Evolutionary conservation across 1,284 basidiomycete genomes (phyloP), one percentile per base, ranked within the genome.

Genomic region (Puccinia brachypodii): DNA sequence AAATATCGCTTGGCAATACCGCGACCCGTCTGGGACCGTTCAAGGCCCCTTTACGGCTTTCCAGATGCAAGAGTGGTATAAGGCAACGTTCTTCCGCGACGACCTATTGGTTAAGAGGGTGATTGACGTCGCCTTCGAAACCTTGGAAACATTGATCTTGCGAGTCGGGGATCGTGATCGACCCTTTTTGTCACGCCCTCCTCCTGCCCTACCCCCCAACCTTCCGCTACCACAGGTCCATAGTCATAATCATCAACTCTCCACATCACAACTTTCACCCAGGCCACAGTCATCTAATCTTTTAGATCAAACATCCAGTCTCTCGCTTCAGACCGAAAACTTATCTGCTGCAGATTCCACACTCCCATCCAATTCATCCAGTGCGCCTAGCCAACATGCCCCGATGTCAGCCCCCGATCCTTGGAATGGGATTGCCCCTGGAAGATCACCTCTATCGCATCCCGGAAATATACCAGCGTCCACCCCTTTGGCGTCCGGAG

Each of bases 141-240:
- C 87, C 19, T 85, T 88, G 22, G 87, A 85, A 56, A 84, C 84
- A 9, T 83, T 87, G 28, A 83, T 88, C n/a, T 83, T 84, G 19
- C 85, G 85, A 3, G 73, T 86, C 8, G 86, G 86, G 25, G 84
- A 87, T 73, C 77, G 83, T 19, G 82, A 85, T 4, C 83, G 84
- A 64, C 87, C 87, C 2, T 88, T 88, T 84, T 83, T 88, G 53
- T 47, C 53, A 31, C 66, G 77, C 22, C 68, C 69, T 72, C 77
- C 77, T 33, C 77, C 77, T 44, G 66, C 68, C 38, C 40, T 80
- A 69, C 77, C 77, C 11, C 77, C 77, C 53, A 80, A 80, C 64
- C 77, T 80, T 36, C 77, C 77, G 0, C 33, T 80, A 44, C 77
- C 77, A 8, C 28, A 33, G 25, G 25, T 60, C n/a, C 75, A 76